Evolutionary conservation across 176 grass and related monocot species (phyloP), one percentile per base, ranked within the genome.

Genomic region (Phragmites australis): DNA sequence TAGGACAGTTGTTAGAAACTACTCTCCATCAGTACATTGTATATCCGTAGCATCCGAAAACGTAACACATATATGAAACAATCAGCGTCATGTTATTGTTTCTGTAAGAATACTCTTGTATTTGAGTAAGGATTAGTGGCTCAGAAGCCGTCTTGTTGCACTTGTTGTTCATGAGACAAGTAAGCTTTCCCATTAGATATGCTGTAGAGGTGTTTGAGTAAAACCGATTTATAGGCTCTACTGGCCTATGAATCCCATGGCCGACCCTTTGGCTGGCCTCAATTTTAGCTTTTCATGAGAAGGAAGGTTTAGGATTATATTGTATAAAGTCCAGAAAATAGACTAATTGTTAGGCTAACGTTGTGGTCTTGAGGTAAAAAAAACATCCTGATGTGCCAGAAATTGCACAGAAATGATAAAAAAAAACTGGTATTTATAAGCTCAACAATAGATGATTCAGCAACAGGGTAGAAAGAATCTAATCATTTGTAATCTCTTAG

Each of bases 401-500:
- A 49, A 42, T 21, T 6, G 42, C 0, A 22, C 8, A 23, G 27
- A 15, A 72, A 27, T 43, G 25, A 29, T 49, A 9, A 31, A 29
- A 10, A 42, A 54, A 59, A 65, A 30, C 13, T 32, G 16, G 6
- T 57, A 61, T 56, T 37, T 47, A 9, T 76, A 65, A 48, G 40
- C 7, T 69, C 18, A 37, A 14, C 60, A 76, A 77, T 68, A 48
- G 69, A 47, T 68, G 40, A 31, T 29, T 6, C 10, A 41, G 31
- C 13, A 48, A 78, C 29, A 41, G 23, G 15, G 39, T 77, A 58
- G 11, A 15, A 46, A 77, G 32, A 64, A 32, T 63, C 65, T 77
- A 44, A 85, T 45, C 12, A 9, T 52, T 72, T 53, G 14, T 52
- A 62, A 56, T 75, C 66, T 42, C 51, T 62, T 9, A 50, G 44